Evolutionary conservation across 108 stramenopile genomes (phyloP).

Genomic region (Discostella pseudostelligera): DNA sequence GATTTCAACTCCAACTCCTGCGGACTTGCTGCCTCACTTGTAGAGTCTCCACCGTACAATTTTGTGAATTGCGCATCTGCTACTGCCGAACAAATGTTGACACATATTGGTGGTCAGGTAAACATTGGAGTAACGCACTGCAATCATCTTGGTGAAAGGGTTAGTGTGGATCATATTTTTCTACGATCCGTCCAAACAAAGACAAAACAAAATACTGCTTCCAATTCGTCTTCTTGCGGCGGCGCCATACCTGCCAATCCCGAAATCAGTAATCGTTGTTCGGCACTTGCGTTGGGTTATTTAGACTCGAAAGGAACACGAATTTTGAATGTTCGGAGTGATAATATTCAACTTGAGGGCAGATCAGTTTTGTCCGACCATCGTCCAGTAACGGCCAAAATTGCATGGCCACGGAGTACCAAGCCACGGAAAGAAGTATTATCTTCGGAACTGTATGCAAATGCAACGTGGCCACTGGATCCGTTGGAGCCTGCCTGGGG

Average conservation of each 20-base stretch:
- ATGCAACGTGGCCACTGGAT: conserved; percentile 40
- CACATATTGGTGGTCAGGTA: conserved; percentile 29
- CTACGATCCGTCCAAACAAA: conserved; percentile 15
- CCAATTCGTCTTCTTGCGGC: too few relatives aligned
- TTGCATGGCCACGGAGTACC: conserved; percentile 34
- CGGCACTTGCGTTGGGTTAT: conserved; percentile 41
- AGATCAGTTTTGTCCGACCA: conserved; percentile 41
- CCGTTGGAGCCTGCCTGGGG: conserved; percentile 50
- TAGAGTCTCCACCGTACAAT: conserved; percentile 29
- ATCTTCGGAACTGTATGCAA: conserved; percentile 29
- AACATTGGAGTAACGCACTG: conserved; percentile 47
- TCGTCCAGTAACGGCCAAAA: conserved; percentile 47
- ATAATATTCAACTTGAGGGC: conserved; percentile 35
- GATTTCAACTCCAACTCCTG: conserved; percentile 49
- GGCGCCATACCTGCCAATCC: too few relatives aligned
- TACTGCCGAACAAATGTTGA: conserved; percentile 34
- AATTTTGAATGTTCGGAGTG: conserved; percentile 31
- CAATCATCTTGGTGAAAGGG: conserved; percentile 43
- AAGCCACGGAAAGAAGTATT: conserved; percentile 24
- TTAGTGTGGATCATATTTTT: conserved; percentile 48
- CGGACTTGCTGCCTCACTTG: conserved; percentile 31
- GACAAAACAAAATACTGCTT: background rate
- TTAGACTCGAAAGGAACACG: conserved; percentile 42
- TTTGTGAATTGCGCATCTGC: conserved; percentile 49
- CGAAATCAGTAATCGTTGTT: conserved; percentile 12